phyloP scores from a whole-genome alignment of 257 asterid genomes.

The Solanum clarkiae region DNA sequence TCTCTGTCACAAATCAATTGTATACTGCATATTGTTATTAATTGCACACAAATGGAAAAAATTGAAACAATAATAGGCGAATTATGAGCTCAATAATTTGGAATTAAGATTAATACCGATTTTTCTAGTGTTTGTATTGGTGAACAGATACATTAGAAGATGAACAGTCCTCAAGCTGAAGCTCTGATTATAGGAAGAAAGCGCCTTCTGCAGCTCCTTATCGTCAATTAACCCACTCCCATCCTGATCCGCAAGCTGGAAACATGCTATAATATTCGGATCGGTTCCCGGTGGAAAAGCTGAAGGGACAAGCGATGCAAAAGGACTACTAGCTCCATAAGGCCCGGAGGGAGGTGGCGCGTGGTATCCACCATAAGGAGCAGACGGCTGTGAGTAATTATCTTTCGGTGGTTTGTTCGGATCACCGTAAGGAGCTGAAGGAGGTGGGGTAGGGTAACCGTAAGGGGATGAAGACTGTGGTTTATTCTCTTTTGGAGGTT shows the following conservation, averaged over 20 bases:
- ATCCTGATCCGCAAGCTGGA: constrained; percentile 82
- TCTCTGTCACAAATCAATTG: background rate
- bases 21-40: background rate
- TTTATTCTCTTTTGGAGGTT: background rate
- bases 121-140: constrained; percentile 64
- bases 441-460: background rate
- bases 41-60: background rate
- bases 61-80: background rate
- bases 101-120: constrained; percentile 38
- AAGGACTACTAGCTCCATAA: constrained; percentile 22
- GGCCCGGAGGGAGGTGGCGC: constrained; percentile 12
- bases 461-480: background rate
- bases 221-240: constrained; percentile 95
- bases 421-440: constrained; percentile 16
- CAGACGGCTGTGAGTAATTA: constrained; percentile 1
- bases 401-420: background rate
- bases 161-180: constrained; percentile 89
- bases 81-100: background rate
- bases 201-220: constrained; percentile 84
- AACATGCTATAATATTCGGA: constrained; percentile 65
- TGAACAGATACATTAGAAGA: constrained; percentile 78
- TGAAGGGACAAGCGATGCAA: constrained; percentile 66
- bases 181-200: constrained; percentile 68
- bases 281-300: constrained; percentile 92
- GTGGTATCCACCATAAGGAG: constrained; percentile 20